These are phyloP conservation scores for Salix suchowensis DNA, from an alignment of 345 rosid species.

Conservation along the genomic window DNA sequence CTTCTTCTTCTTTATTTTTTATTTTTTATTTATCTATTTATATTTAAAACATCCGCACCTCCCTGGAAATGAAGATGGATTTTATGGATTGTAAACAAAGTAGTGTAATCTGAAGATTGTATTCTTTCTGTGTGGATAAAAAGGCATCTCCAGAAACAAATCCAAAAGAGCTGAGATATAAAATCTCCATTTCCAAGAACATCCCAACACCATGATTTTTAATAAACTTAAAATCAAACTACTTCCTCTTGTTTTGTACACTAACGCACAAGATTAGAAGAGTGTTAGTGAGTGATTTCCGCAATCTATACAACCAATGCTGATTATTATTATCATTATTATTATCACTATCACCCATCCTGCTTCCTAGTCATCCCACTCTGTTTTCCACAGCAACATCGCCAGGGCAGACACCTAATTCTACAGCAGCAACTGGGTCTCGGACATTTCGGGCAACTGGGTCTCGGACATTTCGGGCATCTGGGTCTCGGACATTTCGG, in stretches of 20 bases:
- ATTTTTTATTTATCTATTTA: too few relatives aligned
- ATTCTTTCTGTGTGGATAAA: too few relatives aligned
- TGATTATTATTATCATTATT: not conserved
- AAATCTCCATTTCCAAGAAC: conserved; percentile 13
- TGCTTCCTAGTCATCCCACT: conserved; percentile 25
- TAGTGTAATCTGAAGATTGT: too few relatives aligned
- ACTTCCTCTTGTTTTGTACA: conserved; percentile 28
- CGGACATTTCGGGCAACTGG: not conserved
- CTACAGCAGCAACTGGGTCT: conserved; percentile 7
- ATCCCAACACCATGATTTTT: conserved; percentile 4
- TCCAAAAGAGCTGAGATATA: not conserved
- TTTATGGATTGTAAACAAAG: too few relatives aligned
- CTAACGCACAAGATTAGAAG: conserved; percentile 21
- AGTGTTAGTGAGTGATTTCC: conserved; percentile 24
- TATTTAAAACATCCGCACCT: too few relatives aligned
- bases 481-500: not conserved
- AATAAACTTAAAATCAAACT: conserved; percentile 9
- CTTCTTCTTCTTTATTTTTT: too few relatives aligned
- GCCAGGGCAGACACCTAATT: conserved; percentile 32
- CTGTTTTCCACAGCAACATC: conserved; percentile 31
- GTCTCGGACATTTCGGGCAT: conserved; percentile 2
- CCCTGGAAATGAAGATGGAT: too few relatives aligned
- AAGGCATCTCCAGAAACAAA: not conserved
- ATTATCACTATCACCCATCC: conserved; percentile 20
- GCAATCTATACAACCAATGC: conserved; percentile 38